Conservation (phyloP, 331 rosid genomes). For the Rhamnella rubrinervis region DNA sequence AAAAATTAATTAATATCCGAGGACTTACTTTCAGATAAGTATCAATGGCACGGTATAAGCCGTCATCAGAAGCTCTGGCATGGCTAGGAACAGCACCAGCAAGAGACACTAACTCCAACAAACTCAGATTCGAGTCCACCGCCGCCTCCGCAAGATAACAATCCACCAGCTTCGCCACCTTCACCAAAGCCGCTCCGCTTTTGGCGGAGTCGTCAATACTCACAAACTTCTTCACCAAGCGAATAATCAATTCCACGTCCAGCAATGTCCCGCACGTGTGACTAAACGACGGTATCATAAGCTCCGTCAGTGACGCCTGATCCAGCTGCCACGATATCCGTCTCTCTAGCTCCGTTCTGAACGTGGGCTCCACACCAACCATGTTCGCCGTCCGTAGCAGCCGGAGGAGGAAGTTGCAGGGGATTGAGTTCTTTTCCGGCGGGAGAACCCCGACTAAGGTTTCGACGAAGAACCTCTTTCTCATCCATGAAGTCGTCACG, state of each 20-base stretch:
- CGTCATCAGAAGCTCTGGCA: conserved; percentile 77
- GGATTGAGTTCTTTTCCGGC: conserved; percentile 74
- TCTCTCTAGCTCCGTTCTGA: conserved; percentile 64
- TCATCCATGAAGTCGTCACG: conserved; percentile 75
- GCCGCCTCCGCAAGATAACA: conserved; percentile 80
- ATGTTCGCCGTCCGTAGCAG: conserved; percentile 78
- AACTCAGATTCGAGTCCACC: conserved; percentile 57
- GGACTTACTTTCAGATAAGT: conserved; percentile 75
- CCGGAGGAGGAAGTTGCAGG: conserved; percentile 84
- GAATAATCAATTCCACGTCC: conserved; percentile 63
- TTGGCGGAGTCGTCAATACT: conserved; percentile 54
- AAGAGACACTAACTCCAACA: conserved; percentile 61
- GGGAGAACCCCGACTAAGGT: conserved; percentile 86
- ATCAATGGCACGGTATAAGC: conserved; percentile 85
- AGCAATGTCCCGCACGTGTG: conserved; percentile 82
- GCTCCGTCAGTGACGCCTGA: conserved; percentile 73
- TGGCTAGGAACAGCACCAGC: conserved; percentile 69
- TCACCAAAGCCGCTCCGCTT: conserved; percentile 57
- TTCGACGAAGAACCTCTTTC: conserved; percentile 81
- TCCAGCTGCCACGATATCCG: conserved; percentile 80
- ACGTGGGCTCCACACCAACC: conserved; percentile 67
- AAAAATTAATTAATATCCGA: background rate
- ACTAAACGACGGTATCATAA: conserved; percentile 86
- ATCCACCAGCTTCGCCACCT: conserved; percentile 79
- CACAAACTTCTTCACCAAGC: conserved; percentile 72